A percentile compares a stretch with the other conserved stretches of the same genome.
phyloP scores from a whole-genome alignment of 2,329 filamentous ascomycete species.

The Aspergillus novoparasiticus region DNA sequence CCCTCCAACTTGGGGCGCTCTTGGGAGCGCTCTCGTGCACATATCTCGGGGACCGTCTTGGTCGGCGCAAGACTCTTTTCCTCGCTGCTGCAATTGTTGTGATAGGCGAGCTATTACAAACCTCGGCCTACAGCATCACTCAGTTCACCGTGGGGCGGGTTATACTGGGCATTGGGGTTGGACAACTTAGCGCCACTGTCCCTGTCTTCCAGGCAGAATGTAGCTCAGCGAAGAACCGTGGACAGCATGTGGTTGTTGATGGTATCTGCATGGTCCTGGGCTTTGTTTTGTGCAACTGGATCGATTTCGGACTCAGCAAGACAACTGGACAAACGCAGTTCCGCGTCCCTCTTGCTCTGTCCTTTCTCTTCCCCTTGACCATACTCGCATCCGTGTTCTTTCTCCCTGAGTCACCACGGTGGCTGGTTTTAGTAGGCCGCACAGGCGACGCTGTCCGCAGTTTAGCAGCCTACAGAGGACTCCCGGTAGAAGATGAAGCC shows the following conservation, averaged over 20 bases:
- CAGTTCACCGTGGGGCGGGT: slow-evolving; percentile 53
- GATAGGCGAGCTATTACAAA: slow-evolving; percentile 41
- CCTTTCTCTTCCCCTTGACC: slow-evolving; percentile 55
- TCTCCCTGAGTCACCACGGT: slow-evolving; percentile 53
- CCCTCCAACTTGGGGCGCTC: slow-evolving; percentile 25
- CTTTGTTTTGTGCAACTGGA: slow-evolving; percentile 40
- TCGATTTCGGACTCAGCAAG: slow-evolving; percentile 51
- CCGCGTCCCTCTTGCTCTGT: slow-evolving; percentile 58
- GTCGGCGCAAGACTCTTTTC: slow-evolving; percentile 51
- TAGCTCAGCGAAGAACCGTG: slow-evolving; percentile 50
- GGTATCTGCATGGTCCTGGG: slow-evolving; percentile 47
- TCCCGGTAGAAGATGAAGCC: slow-evolving; percentile 8
- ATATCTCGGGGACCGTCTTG: slow-evolving; percentile 47
- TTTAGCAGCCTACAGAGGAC: slow-evolving; percentile 22
- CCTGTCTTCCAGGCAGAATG: slow-evolving; percentile 55
- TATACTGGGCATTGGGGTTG: slow-evolving; percentile 53
- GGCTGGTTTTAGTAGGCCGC: slow-evolving; percentile 24
- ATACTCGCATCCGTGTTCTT: slow-evolving; percentile 49
- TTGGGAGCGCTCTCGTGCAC: slow-evolving; percentile 24
- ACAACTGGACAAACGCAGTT: slow-evolving; percentile 50
- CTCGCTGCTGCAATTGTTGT: slow-evolving; percentile 38
- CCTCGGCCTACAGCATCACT: slow-evolving; percentile 44
- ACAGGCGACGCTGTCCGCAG: slow-evolving; percentile 16
- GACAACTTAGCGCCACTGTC: slow-evolving; percentile 51
- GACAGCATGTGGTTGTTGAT: slow-evolving; percentile 52